Base-by-base conservation (phyloP, 805 yeast species). In the Candida maesae region DNA sequence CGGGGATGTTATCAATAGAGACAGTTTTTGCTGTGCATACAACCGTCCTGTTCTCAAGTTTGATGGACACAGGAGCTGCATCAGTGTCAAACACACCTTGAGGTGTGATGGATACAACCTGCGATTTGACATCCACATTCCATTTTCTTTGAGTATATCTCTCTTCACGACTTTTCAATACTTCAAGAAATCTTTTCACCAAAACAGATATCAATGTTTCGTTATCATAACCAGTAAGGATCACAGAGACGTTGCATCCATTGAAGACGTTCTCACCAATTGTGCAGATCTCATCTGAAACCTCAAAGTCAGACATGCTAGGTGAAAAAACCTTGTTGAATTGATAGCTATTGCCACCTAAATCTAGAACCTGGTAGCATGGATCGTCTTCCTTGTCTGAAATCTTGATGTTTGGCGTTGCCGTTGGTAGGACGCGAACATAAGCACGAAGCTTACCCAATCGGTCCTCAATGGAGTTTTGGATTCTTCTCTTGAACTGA, bases 401-500 rank as follows among this genome's bases (percentile, higher is more conserved):
- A 6, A 34, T 23, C 5, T 35, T 25, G 10, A 31, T 10, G n/a
- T 24, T 13, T 10, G 17, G 20, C 24, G 41, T 6, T 18, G 41
- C 33, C 7, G 8, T 11, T 14, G 34, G 33, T 7, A 35, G 3
- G 15, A 42, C 31, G 19, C 39, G 39, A 3, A 52, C 26, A 37
- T 54, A 54, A 0, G 54, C 58, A 14, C 73, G 53, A 5, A 65
- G 52, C 18, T 53, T 55, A 1, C 68, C 69, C 17, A 53, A 46
- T 19, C 60, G 38, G 39, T 68, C 70, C 38, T 66, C 66, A 14
- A 78, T 76, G 1, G 75, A 65, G 49, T 75, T 74, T 53, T 77
- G 79, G 29, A 78, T 54, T 9, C 65, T 61, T 47, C 72, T 63
- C 42, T 73, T 61, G 23, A 70, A 63, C 5, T 50, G 52, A 24